phyloP scores from a whole-genome alignment of 2,329 filamentous ascomycete genomes.

The Dactylonectria estremocensis region DNA sequence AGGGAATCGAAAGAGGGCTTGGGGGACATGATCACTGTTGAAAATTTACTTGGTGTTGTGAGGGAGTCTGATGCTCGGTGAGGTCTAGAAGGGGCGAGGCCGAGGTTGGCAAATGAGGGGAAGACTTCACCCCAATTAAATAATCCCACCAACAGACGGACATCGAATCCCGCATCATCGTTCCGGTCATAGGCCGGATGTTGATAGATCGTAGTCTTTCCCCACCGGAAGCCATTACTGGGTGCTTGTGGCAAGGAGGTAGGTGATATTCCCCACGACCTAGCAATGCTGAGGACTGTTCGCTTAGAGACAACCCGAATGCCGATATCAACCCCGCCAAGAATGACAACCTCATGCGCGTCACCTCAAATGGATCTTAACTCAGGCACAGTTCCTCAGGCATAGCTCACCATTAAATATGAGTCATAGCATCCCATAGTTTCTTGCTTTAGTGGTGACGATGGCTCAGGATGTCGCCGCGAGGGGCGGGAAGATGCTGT shows the following conservation, averaged over 20 bases:
- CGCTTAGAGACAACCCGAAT: background rate
- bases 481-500: too few relatives aligned
- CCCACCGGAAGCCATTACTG: background rate
- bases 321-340: background rate
- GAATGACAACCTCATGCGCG: background rate
- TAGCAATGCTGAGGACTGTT: background rate
- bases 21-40: background rate
- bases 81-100: background rate
- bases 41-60: background rate
- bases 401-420: background rate
- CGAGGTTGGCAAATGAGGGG: background rate
- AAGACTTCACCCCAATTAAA: background rate
- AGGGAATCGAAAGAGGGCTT: conserved; percentile 60
- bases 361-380: background rate
- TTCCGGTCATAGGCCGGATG: background rate
- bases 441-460: too few relatives aligned
- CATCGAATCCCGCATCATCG: background rate
- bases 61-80: background rate
- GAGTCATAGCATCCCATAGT: background rate
- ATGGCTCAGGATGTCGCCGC: too few relatives aligned
- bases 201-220: background rate
- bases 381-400: too few relatives aligned
- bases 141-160: background rate
- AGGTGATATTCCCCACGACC: background rate
- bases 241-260: background rate